Evolutionary conservation across 805 yeast species (phyloP), one percentile per base, ranked within the genome.

Genomic region (Candida sphagnicola): DNA sequence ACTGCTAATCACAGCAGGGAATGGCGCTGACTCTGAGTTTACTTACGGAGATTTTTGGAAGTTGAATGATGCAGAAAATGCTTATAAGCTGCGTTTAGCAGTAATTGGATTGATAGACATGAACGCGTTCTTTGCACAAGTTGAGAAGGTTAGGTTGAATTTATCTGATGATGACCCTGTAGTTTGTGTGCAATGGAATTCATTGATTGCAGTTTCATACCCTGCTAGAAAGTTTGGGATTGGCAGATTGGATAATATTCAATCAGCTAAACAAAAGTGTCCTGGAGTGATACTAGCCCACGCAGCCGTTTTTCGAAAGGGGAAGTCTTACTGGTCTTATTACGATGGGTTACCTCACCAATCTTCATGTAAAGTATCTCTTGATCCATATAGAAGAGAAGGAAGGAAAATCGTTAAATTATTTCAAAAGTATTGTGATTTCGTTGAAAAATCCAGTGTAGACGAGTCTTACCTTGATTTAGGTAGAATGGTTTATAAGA

Each of bases 121-220:
- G 51, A 95, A 93, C 62, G 97, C 98, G 10, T 93, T 90, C 59
- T 93, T 85, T 61, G 96, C 99, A 0, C 99, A 93, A 55, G 93
- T 83, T 21, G 97, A 93, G 52, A 91, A 84, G 48, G 66, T 86
- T 4, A 62, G 96, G 30, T 69, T 87, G 13, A 82, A 82, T 0
- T 61, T 83, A 12, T 60, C 80, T 1, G 66, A 65, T 2, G 77
- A 79, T 2, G 90, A 80, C 44, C 97, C 99, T 0, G 83, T 93
- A 2, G 97, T 89, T 0, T 90, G 97, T 57, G 87, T 88, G 4
- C 99, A 93, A 53, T 93, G 99, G 99, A 70, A 74, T 34, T 73
- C 90, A 0, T 63, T 93, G 2, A 91, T 93, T 42, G 99, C 99
- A 0, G 95, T 93, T 0, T 78, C 85, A 2, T 87, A 87, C 59